Evolutionary conservation across 2,329 filamentous ascomycete genomes (phyloP), one percentile per base, ranked within the genome.

Genomic region (Lithohypha guttulata): DNA sequence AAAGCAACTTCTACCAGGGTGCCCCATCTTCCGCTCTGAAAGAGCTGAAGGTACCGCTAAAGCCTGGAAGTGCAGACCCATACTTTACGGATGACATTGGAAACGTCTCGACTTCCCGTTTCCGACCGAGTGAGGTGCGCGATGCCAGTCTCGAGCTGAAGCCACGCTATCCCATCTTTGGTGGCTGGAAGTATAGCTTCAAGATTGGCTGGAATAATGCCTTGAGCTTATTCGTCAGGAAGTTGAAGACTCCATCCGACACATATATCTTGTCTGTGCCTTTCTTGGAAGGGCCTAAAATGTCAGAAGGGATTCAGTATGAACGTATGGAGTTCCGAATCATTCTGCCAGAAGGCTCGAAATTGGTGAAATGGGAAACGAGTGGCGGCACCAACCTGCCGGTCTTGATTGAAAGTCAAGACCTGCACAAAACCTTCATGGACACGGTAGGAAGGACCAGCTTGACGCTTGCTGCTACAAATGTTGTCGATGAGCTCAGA

Each of bases 171-270:
- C 91, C 91, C n/a, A 61, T 98, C 17, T 98, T 95, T 54, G 91
- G 91, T 44, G 86, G 84, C 44, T 98, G 91, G 91, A 94, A 93
- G 63, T 96, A 95, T 63, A 91, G 84, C 49, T 98, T 96, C 69
- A 84, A 82, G 43, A 79, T 96, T 42, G 91, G 91, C 51, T 98
- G 91, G 91, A 93, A 96, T 65, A 79, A 83, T 37, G 77, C 93
- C 50, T 70, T 93, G 19, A 77, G 77, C 53, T 75, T 74, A 42
- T 91, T 84, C 59, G 59, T 98, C 49, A 79, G 84, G 53, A 70
- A 68, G 52, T 55, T 68, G 17, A 75, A 69, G 51, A 54, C 60
- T 5, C 69, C 73, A 28, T 64, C 69, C 31, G 77, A 84, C 43
- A 73, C 76, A n/a, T 93, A 84, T 55, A 72, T 93, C 7, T 71